These are phyloP conservation scores for Botrytis tulipae DNA, from an alignment of 2,329 filamentous ascomycete species.

Conservation along the genomic window DNA sequence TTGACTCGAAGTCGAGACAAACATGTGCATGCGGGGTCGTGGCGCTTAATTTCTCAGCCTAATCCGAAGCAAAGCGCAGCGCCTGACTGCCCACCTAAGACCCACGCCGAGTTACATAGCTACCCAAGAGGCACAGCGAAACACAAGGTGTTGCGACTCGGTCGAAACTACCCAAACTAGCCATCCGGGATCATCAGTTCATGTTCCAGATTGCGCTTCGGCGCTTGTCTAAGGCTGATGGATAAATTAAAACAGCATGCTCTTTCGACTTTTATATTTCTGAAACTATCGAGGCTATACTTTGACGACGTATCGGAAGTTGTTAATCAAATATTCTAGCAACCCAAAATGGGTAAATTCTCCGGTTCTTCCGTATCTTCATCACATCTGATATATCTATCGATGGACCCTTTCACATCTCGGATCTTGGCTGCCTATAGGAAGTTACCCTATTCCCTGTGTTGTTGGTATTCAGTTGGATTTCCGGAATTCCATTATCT, in stretches of 20 bases:
- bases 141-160: not conserved
- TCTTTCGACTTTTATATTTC: not conserved
- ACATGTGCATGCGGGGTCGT: not conserved
- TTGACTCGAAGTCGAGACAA: constrained; percentile 7
- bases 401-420: not conserved
- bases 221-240: constrained; percentile 3
- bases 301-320: not conserved
- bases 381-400: constrained; percentile 3
- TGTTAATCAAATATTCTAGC: not conserved
- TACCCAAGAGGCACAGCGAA: constrained; percentile 9
- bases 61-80: not conserved
- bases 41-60: constrained; percentile 16
- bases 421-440: not conserved
- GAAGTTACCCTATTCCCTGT: constrained; percentile 7
- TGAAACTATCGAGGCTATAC: too few species aligned
- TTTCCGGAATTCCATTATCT: not conserved
- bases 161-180: not conserved
- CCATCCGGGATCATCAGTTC: not conserved
- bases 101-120: not conserved
- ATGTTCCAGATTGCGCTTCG: constrained; percentile 4
- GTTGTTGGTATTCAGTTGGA: not conserved
- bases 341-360: not conserved
- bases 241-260: not conserved
- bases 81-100: not conserved
- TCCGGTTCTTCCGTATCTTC: not conserved